phyloP scores from a whole-genome alignment of 805 yeast species.

The Kodamaea nitidulidarum region DNA sequence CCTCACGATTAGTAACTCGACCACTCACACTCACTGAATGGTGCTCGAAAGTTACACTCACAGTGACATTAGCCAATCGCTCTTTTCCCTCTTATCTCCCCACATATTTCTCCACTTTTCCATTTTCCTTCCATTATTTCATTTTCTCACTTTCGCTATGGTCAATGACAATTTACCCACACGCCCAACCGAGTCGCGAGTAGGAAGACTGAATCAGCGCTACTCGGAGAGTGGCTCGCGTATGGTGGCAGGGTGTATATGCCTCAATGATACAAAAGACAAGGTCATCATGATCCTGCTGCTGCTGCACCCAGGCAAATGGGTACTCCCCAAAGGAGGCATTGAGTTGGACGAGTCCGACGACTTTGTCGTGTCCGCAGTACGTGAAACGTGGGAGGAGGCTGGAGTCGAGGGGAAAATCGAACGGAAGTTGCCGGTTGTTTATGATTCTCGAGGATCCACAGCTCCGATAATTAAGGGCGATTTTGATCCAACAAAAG shows the following conservation, averaged over 20 bases:
- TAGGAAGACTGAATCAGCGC: conserved; percentile 56
- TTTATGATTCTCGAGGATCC: conserved; percentile 50
- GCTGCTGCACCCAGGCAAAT: conserved; percentile 58
- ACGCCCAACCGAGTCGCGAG: conserved; percentile 26
- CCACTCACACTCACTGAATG: too few species aligned
- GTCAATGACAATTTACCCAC: conserved; percentile 7
- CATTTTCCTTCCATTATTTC: too few species aligned
- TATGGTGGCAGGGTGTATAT: conserved; percentile 89
- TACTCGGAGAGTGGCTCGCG: conserved; percentile 71
- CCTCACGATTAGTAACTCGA: too few species aligned
- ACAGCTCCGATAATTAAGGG: conserved; percentile 36
- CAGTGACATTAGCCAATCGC: too few species aligned
- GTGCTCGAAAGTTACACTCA: too few species aligned
- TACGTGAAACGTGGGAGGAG: conserved; percentile 96
- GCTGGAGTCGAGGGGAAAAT: conserved; percentile 81
- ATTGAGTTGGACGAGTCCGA: conserved; percentile 77
- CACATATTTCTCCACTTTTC: too few species aligned
- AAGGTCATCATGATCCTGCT: conserved; percentile 79
- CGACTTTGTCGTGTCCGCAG: conserved; percentile 51
- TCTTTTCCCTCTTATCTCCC: too few species aligned
- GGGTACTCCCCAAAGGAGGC: conserved; percentile 97
- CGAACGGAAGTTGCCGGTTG: conserved; percentile 52
- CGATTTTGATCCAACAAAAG: conserved; percentile 29
- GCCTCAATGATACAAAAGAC: conserved; percentile 52
- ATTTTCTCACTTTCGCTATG: conserved; percentile 1